Base-by-base conservation (phyloP, 148 eudicot species). In the Fallopia convolvulus region DNA sequence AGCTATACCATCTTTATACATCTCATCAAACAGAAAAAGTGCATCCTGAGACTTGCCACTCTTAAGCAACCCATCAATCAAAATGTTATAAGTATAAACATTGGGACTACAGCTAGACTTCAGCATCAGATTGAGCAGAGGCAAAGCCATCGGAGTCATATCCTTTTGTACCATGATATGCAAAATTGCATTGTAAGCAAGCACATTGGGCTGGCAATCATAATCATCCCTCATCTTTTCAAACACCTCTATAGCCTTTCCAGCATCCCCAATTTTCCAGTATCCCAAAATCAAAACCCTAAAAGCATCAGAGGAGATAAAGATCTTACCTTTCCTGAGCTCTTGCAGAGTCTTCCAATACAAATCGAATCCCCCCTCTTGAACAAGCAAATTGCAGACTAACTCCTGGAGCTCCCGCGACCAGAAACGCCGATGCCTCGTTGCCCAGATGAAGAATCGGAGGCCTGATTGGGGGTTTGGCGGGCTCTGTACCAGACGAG, bases 381-480 rank as follows among this genome's bases (percentile, higher is more conserved):
- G 70, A 30, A 75, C 58, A 33, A 91, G 80, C 85, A 76, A 81
- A n/a, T 79, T 83, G 74, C 84, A 47, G 1, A 91, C 77, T 15
- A 74, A 79, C 79, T 89, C 81, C 58, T 76, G 80, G n/a, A 84
- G 80, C 73, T 33, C 56, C 85, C 89, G 81, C 48, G 84, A 74
- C 10, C 82, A 79, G 33, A 86, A 80, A 0, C 13, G 40, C 75
- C 76, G 40, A 12, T 72, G 30, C 7, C 71, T 84, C 33, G 84
- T 41, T 26, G 90, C 91, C 98, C 97, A 91, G 44, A 90, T 83
- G 78, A 90, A 88, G 61, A 93, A 91, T 1, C 97, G 89, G 30
- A 93, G 89, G 78, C 86, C 83, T 78, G 84, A 9, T 47, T 72
- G 74, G 0, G 88, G 81, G 56, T 84, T 78, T 11, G 42, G 77